Conservation (phyloP, 441 rosid species). For the Erodium moschatum region DNA sequence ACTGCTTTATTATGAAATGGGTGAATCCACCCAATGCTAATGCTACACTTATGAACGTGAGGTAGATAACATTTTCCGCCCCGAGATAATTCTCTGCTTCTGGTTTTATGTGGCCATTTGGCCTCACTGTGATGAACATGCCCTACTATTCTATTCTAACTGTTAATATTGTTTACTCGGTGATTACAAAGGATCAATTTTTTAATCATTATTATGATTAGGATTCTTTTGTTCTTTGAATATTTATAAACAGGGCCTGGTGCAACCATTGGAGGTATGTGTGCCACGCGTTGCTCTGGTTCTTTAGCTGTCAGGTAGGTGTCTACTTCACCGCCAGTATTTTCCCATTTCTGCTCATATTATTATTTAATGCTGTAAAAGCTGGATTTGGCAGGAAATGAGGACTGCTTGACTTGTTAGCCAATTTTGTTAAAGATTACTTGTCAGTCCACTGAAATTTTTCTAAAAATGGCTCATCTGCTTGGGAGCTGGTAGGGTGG, state of each 20-base stretch:
- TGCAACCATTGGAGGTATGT: constrained; percentile 90
- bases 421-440: not conserved
- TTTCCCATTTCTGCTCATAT: constrained; percentile 7
- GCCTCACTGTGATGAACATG: not conserved
- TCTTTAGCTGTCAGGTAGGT: constrained; percentile 83
- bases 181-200: not conserved
- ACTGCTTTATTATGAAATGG: too few species aligned
- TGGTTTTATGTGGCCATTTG: not conserved
- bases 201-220: constrained; percentile 8
- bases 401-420: not conserved
- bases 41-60: too few species aligned
- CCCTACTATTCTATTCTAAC: not conserved
- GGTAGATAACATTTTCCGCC: too few species aligned
- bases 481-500: too few species aligned
- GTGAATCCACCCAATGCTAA: too few species aligned
- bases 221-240: constrained; percentile 14
- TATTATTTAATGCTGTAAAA: not conserved
- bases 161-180: not conserved
- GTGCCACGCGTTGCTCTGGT: constrained; percentile 96
- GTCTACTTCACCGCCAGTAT: constrained; percentile 18
- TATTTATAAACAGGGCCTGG: constrained; percentile 60
- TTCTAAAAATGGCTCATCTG: too few species aligned
- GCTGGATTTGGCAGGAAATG: not conserved
- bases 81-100: too few species aligned
- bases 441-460: not conserved